These are phyloP conservation scores for Allantophomopsis cytisporea DNA, from an alignment of 2,329 filamentous ascomycete species.

Conservation along the genomic window DNA sequence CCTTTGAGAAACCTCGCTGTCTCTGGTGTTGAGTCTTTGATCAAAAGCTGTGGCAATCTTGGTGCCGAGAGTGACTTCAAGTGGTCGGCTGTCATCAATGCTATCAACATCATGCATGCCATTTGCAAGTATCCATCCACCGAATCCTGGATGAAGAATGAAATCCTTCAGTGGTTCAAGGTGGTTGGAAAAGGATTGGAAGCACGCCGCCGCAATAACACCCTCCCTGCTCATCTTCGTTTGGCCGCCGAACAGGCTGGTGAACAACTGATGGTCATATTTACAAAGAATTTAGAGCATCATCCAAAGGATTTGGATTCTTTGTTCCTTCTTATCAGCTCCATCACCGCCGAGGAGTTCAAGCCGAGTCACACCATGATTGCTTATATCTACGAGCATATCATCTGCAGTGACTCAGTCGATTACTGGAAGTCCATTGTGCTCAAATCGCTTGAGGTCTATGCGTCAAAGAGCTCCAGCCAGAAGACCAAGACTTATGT, in stretches of 20 bases:
- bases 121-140: slow-evolving; percentile 52
- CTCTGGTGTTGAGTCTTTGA: slow-evolving; percentile 58
- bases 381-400: slow-evolving; percentile 69
- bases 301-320: slow-evolving; percentile 68
- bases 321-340: slow-evolving; percentile 73
- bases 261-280: slow-evolving; percentile 75
- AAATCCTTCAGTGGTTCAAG: slow-evolving; percentile 45
- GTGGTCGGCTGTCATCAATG: slow-evolving; percentile 64
- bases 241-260: slow-evolving; percentile 80
- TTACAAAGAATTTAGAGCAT: slow-evolving; percentile 66
- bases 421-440: slow-evolving; percentile 78
- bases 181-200: slow-evolving; percentile 68
- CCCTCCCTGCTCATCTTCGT: slow-evolving; percentile 57
- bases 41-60: slow-evolving; percentile 51
- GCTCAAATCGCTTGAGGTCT: slow-evolving; percentile 76
- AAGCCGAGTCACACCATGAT: slow-evolving; percentile 64
- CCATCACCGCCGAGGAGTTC: slow-evolving; percentile 71
- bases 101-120: slow-evolving; percentile 73
- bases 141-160: slow-evolving; percentile 58
- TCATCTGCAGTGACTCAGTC: slow-evolving; percentile 73
- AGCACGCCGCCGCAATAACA: slow-evolving; percentile 55
- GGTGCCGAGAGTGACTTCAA: slow-evolving; percentile 54
- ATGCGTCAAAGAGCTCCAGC: slow-evolving; percentile 62
- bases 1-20: slow-evolving; percentile 63
- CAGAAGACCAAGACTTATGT: slow-evolving; percentile 91